phyloP scores from a whole-genome alignment of 352 stramenopile species.

The Phytopythium boreale region DNA sequence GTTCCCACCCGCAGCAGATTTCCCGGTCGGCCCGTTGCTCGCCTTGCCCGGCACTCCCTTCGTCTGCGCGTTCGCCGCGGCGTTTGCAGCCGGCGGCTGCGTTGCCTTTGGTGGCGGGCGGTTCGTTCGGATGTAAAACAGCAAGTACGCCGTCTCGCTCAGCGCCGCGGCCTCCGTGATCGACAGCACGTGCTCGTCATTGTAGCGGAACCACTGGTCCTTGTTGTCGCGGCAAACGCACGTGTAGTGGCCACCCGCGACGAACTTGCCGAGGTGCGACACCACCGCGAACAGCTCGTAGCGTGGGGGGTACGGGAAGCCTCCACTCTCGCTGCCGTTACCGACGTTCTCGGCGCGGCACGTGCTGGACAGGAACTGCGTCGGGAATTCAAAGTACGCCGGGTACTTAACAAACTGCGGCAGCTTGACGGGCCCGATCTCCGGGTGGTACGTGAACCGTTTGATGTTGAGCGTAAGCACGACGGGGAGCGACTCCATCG shows the following conservation, averaged over 20 bases:
- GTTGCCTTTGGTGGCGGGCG: slow-evolving; percentile 17
- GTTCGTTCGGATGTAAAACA: slow-evolving; percentile 79
- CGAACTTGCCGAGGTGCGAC: slow-evolving; percentile 76
- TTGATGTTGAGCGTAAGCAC: slow-evolving; percentile 84
- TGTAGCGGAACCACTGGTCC: slow-evolving; percentile 83
- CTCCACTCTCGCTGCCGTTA: slow-evolving; percentile 1
- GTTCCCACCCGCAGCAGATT: slow-evolving; percentile 15
- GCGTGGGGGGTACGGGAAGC: slow-evolving; percentile 40
- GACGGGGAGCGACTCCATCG: slow-evolving; percentile 68
- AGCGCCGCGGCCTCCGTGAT: slow-evolving; percentile 70
- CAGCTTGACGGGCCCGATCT: slow-evolving; percentile 74
- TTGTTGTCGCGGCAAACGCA: slow-evolving; percentile 85
- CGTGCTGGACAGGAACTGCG: slow-evolving; percentile 56
- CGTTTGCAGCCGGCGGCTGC: slow-evolving; percentile 16
- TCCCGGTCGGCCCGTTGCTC: slow-evolving; percentile 12
- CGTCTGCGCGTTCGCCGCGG: slow-evolving; percentile 11
- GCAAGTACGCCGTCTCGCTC: slow-evolving; percentile 71
- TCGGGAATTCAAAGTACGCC: slow-evolving; percentile 63
- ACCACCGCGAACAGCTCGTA: slow-evolving; percentile 87
- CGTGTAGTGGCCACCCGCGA: slow-evolving; percentile 83
- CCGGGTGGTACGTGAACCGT: slow-evolving; percentile 81
- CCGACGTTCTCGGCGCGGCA: slow-evolving; percentile 55
- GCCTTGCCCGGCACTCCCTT: slow-evolving; percentile 12
- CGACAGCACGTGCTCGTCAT: slow-evolving; percentile 79
- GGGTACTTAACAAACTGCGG: slow-evolving; percentile 86